A percentile compares a stretch with the other conserved stretches of the same genome.
These are phyloP conservation scores for Naematelia encephala DNA, from an alignment of 768 basidiomycete species.

Conservation along the genomic window DNA sequence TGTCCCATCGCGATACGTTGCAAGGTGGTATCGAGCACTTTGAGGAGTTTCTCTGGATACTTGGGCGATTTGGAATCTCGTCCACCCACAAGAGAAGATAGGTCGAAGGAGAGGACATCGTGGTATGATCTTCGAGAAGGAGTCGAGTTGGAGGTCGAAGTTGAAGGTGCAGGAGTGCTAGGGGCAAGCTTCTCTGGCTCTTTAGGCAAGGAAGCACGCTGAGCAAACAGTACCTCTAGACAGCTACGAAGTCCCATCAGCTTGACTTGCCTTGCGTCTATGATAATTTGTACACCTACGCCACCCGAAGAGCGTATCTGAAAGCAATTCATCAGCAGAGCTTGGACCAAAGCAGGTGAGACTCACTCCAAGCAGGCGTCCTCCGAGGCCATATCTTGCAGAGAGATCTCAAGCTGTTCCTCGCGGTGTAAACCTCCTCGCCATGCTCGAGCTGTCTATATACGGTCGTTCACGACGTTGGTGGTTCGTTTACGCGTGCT, in stretches of 20 bases:
- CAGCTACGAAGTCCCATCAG: slow-evolving; percentile 3
- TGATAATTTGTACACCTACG: slow-evolving; percentile 14
- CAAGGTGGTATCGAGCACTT: slow-evolving; percentile 81
- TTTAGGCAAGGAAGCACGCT: slow-evolving; percentile 12
- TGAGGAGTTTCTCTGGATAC: slow-evolving; percentile 90
- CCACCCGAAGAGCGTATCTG: slow-evolving; percentile 36
- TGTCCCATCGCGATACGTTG: slow-evolving; percentile 91
- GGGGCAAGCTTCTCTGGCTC: slow-evolving; percentile 3
- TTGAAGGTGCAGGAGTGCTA: background rate
- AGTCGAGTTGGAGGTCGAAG: background rate
- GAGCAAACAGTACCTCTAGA: slow-evolving; percentile 4
- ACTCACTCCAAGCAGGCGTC: slow-evolving; percentile 20
- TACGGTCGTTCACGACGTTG: background rate
- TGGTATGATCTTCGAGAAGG: slow-evolving; percentile 16
- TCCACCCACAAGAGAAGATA: slow-evolving; percentile 24
- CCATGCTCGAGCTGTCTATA: background rate
- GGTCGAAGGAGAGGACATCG: slow-evolving; percentile 36
- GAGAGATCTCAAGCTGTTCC: background rate
- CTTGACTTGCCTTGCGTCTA: too few relatives aligned
- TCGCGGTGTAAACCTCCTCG: background rate
- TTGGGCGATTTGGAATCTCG: slow-evolving; percentile 60
- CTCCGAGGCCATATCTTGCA: slow-evolving; percentile 1
- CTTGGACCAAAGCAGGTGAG: background rate
- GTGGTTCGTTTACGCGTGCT: background rate
- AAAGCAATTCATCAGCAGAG: too few relatives aligned